phyloP scores from a whole-genome alignment of 2,329 filamentous ascomycete species.

The Colletotrichum destructivum region DNA sequence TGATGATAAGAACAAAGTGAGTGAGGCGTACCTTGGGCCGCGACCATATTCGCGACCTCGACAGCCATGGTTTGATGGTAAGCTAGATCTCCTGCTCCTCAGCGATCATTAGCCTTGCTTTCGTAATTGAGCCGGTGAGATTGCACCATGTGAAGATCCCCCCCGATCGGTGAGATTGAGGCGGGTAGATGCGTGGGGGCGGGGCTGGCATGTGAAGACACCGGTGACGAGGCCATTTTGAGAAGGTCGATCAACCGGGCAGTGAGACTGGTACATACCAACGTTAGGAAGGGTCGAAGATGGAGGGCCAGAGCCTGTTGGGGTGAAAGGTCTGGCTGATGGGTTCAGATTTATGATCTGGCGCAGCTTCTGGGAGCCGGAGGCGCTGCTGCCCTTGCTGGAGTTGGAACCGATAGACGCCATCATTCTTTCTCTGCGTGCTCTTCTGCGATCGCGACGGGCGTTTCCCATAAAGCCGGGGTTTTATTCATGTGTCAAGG shows the following conservation, averaged over 20 bases:
- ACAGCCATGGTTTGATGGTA: constrained; percentile 29
- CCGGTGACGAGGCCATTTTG: background rate
- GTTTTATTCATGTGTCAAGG: background rate
- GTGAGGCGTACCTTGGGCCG: constrained; percentile 28
- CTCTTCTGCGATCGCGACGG: background rate
- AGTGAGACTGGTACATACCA: background rate
- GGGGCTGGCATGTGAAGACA: constrained; percentile 2
- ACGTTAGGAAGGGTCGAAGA: background rate
- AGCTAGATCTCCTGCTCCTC: constrained; percentile 13
- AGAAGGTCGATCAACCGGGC: background rate
- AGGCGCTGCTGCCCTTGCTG: background rate
- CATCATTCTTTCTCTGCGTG: background rate
- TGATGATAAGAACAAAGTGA: background rate
- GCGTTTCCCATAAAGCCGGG: background rate
- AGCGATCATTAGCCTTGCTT: constrained; percentile 2
- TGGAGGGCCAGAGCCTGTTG: background rate
- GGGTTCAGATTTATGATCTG: constrained; percentile 5
- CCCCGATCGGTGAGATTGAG: constrained; percentile 1
- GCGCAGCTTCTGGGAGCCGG: background rate
- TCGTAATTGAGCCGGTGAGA: background rate
- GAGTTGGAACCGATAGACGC: background rate
- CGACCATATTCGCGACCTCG: constrained; percentile 27
- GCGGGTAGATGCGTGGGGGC: background rate
- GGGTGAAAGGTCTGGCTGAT: constrained; percentile 10
- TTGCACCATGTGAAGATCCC: constrained; percentile 16